phyloP scores from a whole-genome alignment of 306 rosid species.

The Cicer bijugum region DNA sequence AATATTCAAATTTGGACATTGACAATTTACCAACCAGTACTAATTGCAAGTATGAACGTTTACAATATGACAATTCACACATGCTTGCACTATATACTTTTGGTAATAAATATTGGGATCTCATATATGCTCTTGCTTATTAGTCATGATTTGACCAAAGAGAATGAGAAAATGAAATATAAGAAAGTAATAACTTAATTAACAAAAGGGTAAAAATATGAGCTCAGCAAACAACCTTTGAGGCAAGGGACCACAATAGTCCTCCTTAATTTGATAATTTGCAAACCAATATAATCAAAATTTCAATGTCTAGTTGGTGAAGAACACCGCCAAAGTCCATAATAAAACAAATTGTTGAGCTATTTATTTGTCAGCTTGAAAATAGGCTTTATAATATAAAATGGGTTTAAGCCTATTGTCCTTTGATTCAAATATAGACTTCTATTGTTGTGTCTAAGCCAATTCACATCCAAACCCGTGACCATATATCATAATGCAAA shows the following conservation, averaged over 20 bases:
- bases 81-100: conserved; percentile 5
- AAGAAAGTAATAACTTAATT: background rate
- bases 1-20: conserved; percentile 32
- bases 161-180: conserved; percentile 22
- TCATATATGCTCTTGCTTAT: too few species aligned
- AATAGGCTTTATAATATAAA: conserved; percentile 44
- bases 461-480: conserved; percentile 58
- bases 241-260: conserved; percentile 50
- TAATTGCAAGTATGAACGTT: conserved; percentile 41
- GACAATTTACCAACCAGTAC: conserved; percentile 44
- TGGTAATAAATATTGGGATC: background rate
- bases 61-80: conserved; percentile 31
- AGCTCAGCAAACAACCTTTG: conserved; percentile 27
- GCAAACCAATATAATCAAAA: conserved; percentile 45
- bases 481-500: conserved; percentile 43
- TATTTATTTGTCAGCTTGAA: conserved; percentile 61
- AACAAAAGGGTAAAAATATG: conserved; percentile 25
- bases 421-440: conserved; percentile 30
- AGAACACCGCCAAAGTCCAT: conserved; percentile 70
- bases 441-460: conserved; percentile 42
- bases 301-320: conserved; percentile 84
- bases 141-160: conserved; percentile 38
- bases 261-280: conserved; percentile 21
- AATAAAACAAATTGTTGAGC: conserved; percentile 56
- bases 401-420: conserved; percentile 8